Evolutionary conservation across 1,139 yeast species (phyloP).

Genomic region (Hansenula lynferdii): DNA sequence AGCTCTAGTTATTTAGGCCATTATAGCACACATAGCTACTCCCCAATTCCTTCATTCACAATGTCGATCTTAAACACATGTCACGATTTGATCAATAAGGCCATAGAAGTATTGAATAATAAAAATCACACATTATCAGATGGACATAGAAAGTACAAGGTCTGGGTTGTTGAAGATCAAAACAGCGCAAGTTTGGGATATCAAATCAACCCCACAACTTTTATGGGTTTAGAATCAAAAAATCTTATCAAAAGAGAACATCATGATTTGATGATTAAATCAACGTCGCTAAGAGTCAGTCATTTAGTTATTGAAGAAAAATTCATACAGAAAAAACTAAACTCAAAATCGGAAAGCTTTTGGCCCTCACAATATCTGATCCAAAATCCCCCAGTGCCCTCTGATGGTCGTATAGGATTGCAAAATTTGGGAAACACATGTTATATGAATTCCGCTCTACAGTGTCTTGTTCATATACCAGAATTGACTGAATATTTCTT

Average conservation of each 20-base stretch:
- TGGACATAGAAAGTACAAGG: slow-evolving; percentile 21
- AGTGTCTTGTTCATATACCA: slow-evolving; percentile 84
- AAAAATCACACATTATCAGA: slow-evolving; percentile 3
- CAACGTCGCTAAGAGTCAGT: slow-evolving; percentile 17
- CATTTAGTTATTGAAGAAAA: slow-evolving; percentile 29
- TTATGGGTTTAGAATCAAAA: slow-evolving; percentile 21
- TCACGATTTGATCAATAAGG: slow-evolving; percentile 15
- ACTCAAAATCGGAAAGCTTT: slow-evolving; percentile 22
- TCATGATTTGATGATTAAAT: slow-evolving; percentile 15
- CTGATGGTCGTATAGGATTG: slow-evolving; percentile 59
- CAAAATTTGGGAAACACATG: slow-evolving; percentile 90
- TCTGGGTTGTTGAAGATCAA: slow-evolving; percentile 27
- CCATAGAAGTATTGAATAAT: slow-evolving; percentile 13
- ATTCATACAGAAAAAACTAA: slow-evolving; percentile 4
- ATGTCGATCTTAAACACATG: slow-evolving; percentile 14
- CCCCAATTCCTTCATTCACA: slow-evolving; percentile 22
- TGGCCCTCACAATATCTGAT: slow-evolving; percentile 31
- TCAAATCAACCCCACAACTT: slow-evolving; percentile 23
- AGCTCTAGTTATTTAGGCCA: slow-evolving; percentile 19
- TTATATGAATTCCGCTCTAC: slow-evolving; percentile 95
- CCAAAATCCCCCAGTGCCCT: slow-evolving; percentile 25
- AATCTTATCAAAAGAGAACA: slow-evolving; percentile 20
- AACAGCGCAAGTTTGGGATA: slow-evolving; percentile 18
- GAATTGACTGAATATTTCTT: slow-evolving; percentile 75
- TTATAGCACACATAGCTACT: slow-evolving; percentile 9